These are phyloP conservation scores for Phaeosphaeria sp. DNA, from an alignment of 2,329 filamentous ascomycete genomes.

Conservation along the genomic window DNA sequence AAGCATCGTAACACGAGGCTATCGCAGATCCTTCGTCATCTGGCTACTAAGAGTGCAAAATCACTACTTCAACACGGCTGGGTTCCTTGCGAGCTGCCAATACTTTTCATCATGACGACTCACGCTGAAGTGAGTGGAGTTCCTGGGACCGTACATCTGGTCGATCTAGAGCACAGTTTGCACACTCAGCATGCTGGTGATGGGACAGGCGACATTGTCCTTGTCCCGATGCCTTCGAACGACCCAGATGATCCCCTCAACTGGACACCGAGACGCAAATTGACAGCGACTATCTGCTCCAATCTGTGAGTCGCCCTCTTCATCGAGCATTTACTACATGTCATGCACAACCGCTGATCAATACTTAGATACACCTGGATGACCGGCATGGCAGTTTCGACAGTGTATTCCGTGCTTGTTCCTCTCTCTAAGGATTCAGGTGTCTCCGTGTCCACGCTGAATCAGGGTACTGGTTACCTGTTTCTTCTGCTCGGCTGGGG, in stretches of 20 bases:
- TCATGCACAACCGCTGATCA: constrained; percentile 18
- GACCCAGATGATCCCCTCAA: constrained; percentile 47
- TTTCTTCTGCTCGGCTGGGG: constrained; percentile 61
- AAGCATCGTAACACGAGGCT: background rate
- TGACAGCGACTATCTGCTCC: constrained; percentile 30
- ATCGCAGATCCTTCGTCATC: background rate
- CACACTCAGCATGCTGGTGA: constrained; percentile 44
- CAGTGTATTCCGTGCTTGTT: constrained; percentile 59
- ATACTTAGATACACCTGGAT: constrained; percentile 57
- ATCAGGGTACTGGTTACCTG: constrained; percentile 60
- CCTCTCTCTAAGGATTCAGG: constrained; percentile 57
- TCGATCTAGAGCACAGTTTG: constrained; percentile 50
- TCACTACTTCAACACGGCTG: background rate
- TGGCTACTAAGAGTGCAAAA: background rate
- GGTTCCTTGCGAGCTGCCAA: background rate
- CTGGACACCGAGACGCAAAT: constrained; percentile 38
- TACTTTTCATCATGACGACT: constrained; percentile 9
- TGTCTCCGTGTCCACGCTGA: constrained; percentile 53
- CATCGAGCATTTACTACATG: background rate
- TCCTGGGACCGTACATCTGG: constrained; percentile 53
- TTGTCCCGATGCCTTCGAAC: constrained; percentile 47
- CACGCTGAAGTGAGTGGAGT: constrained; percentile 10
- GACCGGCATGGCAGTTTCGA: constrained; percentile 56
- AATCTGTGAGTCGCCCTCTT: constrained; percentile 20
- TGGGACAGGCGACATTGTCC: constrained; percentile 45